These are phyloP conservation scores for Geranium brycei DNA, from an alignment of 345 rosid species.

Conservation along the genomic window DNA sequence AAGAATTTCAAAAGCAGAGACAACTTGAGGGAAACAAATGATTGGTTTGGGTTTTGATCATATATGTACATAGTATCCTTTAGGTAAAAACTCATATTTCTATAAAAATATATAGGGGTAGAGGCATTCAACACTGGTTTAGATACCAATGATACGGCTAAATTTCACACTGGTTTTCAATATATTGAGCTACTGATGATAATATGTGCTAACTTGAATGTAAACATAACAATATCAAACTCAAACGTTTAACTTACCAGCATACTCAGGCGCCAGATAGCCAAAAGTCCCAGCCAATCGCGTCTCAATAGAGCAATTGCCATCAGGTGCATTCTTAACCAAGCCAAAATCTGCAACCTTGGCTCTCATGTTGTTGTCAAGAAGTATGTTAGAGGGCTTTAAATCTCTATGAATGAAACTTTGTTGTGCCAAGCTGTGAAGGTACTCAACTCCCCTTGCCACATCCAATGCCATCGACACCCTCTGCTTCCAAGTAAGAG, in stretches of 20 bases:
- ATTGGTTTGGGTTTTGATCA: too few relatives aligned
- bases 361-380: slow-evolving; percentile 86
- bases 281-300: slow-evolving; percentile 91
- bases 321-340: slow-evolving; percentile 81
- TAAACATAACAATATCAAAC: neutral
- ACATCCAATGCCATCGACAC: slow-evolving; percentile 68
- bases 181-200: neutral
- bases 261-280: slow-evolving; percentile 92
- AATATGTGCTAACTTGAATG: neutral
- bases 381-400: slow-evolving; percentile 80
- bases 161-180: neutral
- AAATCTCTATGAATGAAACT: slow-evolving; percentile 88
- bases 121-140: neutral
- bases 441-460: slow-evolving; percentile 85
- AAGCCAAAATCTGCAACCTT: slow-evolving; percentile 88
- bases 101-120: neutral
- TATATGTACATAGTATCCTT: too few relatives aligned
- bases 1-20: too few relatives aligned
- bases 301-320: slow-evolving; percentile 71
- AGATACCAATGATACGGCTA: neutral
- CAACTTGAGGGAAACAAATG: neutral
- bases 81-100: neutral
- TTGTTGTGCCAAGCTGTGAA: slow-evolving; percentile 79
- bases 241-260: slow-evolving; percentile 39
- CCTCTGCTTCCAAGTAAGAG: slow-evolving; percentile 74